A percentile compares a stretch with the other conserved stretches of the same genome.
These are phyloP conservation scores for Trypanosoma avium DNA, from an alignment of 208 protist species.

Conservation along the genomic window DNA sequence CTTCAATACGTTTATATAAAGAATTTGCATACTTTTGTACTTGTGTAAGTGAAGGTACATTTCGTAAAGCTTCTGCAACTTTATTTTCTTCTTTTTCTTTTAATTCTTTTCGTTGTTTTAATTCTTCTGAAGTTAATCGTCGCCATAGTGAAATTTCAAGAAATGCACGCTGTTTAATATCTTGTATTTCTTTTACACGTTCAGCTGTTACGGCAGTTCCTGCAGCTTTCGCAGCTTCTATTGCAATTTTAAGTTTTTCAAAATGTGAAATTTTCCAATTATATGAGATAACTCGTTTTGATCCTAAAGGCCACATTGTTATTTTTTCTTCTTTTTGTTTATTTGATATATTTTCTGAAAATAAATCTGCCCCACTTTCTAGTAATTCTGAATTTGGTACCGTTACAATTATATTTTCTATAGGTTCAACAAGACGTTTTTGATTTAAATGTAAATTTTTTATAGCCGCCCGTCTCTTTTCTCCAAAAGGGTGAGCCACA, in stretches of 20 bases:
- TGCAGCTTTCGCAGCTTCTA: conserved; percentile 29
- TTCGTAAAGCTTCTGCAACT: conserved; percentile 33
- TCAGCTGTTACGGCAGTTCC: conserved; percentile 47
- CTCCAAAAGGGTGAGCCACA: conserved; percentile 47
- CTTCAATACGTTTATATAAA: conserved; percentile 48
- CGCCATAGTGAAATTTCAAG: conserved; percentile 85
- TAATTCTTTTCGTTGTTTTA: conserved; percentile 8
- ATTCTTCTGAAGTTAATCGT: conserved; percentile 44
- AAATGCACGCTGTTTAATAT: conserved; percentile 28
- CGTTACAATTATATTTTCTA: conserved; percentile 42
- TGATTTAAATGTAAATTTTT: conserved; percentile 18
- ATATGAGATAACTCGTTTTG: conserved; percentile 57
- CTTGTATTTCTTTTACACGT: conserved; percentile 42
- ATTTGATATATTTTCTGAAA: too few relatives aligned
- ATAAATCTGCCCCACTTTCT: conserved; percentile 34
- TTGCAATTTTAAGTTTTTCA: conserved; percentile 27
- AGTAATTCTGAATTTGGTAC: conserved; percentile 45
- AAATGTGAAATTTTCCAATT: conserved; percentile 48
- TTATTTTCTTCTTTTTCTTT: conserved; percentile 26
- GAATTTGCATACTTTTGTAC: conserved; percentile 48
- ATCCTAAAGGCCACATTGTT: conserved; percentile 69
- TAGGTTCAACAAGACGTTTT: conserved; percentile 42
- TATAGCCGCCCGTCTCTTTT: conserved; percentile 50
- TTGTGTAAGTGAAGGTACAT: conserved; percentile 46
- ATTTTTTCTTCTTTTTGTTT: conserved; percentile 14